Percentiles rank a stretch among this genome's conserved stretches.
These are phyloP conservation scores for Penicillium sp. DNA, from an alignment of 2,329 filamentous ascomycete species.

Conservation along the genomic window DNA sequence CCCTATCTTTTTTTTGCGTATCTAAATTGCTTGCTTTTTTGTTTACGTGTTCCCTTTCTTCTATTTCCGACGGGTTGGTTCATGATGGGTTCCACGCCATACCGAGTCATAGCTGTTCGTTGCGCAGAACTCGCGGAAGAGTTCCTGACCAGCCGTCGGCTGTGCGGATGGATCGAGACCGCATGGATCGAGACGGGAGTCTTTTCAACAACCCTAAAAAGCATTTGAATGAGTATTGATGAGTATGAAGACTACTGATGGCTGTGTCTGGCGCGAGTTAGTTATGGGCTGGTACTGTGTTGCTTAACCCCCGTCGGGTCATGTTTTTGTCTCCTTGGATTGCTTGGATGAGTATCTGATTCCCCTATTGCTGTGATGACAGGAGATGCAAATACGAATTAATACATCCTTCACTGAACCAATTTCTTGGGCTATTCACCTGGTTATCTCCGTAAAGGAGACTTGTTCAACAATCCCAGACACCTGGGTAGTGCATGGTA, in stretches of 20 bases:
- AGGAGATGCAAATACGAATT: constrained; percentile 25
- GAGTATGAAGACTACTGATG: constrained; percentile 5
- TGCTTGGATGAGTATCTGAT: constrained; percentile 17
- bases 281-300: constrained; percentile 5
- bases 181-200: constrained; percentile 7
- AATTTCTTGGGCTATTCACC: background rate
- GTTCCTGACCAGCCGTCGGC: background rate
- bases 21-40: constrained; percentile 25
- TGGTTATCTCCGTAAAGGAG: background rate
- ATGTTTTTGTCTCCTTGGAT: constrained; percentile 8
- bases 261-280: background rate
- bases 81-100: constrained; percentile 15
- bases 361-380: constrained; percentile 11
- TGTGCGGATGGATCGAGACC: background rate
- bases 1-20: constrained; percentile 12
- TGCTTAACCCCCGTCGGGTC: background rate
- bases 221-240: constrained; percentile 12
- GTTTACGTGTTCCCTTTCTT: constrained; percentile 5
- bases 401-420: constrained; percentile 12
- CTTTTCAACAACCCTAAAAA: constrained; percentile 13
- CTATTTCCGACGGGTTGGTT: constrained; percentile 11
- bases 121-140: background rate
- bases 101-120: constrained; percentile 12
- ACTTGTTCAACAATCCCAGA: background rate
- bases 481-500: background rate